These are phyloP conservation scores for Allium fistulosum DNA, from an alignment of 106 monocot genomes.

Conservation along the genomic window DNA sequence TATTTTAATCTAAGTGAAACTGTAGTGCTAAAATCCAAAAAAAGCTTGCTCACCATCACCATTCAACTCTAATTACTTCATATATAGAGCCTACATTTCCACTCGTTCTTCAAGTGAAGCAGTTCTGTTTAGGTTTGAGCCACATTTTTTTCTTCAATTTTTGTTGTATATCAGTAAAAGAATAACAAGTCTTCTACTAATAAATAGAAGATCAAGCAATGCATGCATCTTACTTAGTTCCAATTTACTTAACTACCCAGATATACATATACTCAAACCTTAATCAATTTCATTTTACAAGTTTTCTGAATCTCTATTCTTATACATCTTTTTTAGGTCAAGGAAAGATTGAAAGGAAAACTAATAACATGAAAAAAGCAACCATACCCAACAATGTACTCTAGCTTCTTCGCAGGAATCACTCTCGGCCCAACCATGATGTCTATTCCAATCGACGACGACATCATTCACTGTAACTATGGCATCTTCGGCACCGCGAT, in stretches of 20 bases:
- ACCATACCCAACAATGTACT: slow-evolving; percentile 71
- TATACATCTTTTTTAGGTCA: not conserved
- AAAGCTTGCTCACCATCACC: too few relatives aligned
- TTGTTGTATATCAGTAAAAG: too few relatives aligned
- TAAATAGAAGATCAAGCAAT: not conserved
- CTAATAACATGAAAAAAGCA: slow-evolving; percentile 19
- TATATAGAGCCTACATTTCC: too few relatives aligned
- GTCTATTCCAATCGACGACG: slow-evolving; percentile 51
- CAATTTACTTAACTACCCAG: slow-evolving; percentile 22
- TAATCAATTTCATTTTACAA: not conserved
- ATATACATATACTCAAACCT: not conserved
- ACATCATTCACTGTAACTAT: slow-evolving; percentile 26
- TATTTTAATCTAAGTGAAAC: too few relatives aligned
- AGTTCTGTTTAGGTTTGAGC: too few relatives aligned
- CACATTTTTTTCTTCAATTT: too few relatives aligned
- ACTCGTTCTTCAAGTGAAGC: too few relatives aligned
- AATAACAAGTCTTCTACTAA: too few relatives aligned
- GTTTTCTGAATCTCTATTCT: not conserved
- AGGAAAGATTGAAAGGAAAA: slow-evolving; percentile 37
- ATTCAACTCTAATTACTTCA: too few relatives aligned
- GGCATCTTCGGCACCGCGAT: slow-evolving; percentile 35
- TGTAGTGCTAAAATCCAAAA: too few relatives aligned
- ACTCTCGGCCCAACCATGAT: slow-evolving; percentile 68
- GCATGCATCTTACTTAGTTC: slow-evolving; percentile 4
- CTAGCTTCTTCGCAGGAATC: slow-evolving; percentile 65